Evolutionary conservation across 768 basidiomycete species (phyloP).

Genomic region (Suillus plorans): DNA sequence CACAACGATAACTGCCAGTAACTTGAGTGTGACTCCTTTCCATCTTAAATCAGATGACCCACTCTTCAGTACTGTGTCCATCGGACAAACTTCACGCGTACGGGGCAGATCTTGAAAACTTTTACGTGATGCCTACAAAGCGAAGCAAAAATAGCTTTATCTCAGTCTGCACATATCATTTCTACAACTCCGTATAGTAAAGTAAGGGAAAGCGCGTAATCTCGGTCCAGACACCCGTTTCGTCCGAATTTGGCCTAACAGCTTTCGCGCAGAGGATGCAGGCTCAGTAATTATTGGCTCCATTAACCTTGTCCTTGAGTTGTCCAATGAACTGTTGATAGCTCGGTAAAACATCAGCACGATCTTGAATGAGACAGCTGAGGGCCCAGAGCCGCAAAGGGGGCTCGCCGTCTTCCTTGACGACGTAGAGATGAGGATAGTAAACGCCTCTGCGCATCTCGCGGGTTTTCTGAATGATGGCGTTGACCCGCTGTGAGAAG

Average conservation of each 20-base stretch:
- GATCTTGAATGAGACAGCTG: slow-evolving; percentile 91
- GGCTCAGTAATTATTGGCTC: slow-evolving; percentile 32
- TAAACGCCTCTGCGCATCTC: slow-evolving; percentile 93
- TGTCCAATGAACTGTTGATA: slow-evolving; percentile 93
- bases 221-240: background rate
- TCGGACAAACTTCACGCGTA: background rate
- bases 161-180: background rate
- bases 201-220: background rate
- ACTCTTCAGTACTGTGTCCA: background rate
- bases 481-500: slow-evolving; percentile 95
- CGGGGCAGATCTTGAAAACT: background rate
- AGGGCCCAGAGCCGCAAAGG: slow-evolving; percentile 94
- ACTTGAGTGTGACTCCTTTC: background rate
- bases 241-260: background rate
- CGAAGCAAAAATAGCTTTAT: background rate
- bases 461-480: slow-evolving; percentile 90
- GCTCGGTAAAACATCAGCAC: slow-evolving; percentile 91
- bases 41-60: background rate
- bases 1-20: background rate
- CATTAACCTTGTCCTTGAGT: slow-evolving; percentile 77
- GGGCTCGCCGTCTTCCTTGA: slow-evolving; percentile 98
- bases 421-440: slow-evolving; percentile 90
- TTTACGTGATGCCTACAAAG: background rate
- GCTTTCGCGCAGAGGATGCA: background rate
- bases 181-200: slow-evolving; percentile 2